phyloP scores from a whole-genome alignment of 2,329 filamentous ascomycete species.

The Botryosphaeria agaves region DNA sequence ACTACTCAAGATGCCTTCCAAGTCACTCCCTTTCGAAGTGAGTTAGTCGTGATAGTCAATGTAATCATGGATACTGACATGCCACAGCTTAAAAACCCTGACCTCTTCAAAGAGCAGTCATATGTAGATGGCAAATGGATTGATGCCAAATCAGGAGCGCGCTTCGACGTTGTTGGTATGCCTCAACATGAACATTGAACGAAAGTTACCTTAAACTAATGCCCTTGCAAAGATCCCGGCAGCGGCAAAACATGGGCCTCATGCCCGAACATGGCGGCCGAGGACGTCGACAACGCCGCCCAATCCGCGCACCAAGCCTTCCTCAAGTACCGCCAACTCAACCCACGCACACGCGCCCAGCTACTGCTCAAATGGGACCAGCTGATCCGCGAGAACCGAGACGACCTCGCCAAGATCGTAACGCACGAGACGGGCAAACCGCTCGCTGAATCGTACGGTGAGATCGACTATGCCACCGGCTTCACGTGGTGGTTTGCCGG shows the following conservation, averaged over 20 bases:
- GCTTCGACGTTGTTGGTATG: constrained; percentile 37
- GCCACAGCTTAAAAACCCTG: constrained; percentile 35
- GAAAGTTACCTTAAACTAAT: no score
- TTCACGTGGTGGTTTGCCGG: constrained; percentile 42
- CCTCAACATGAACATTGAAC: background rate
- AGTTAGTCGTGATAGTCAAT: no score
- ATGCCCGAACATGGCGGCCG: constrained; percentile 29
- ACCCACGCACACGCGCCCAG: constrained; percentile 42
- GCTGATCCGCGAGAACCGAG: constrained; percentile 42
- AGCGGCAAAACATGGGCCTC: constrained; percentile 31
- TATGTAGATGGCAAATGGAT: constrained; percentile 38
- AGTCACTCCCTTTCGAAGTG: no score
- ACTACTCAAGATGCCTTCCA: no score
- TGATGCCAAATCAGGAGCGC: constrained; percentile 36
- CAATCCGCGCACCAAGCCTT: constrained; percentile 44
- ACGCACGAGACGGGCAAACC: constrained; percentile 42
- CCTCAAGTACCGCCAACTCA: constrained; percentile 39
- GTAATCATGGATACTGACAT: no score
- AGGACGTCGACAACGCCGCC: constrained; percentile 45
- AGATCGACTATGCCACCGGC: constrained; percentile 34
- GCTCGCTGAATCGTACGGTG: constrained; percentile 31
- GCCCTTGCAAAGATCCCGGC: constrained; percentile 25
- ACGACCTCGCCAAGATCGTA: constrained; percentile 45
- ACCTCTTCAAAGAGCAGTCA: constrained; percentile 35
- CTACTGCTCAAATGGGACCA: constrained; percentile 48